phyloP scores from a whole-genome alignment of 2,329 filamentous ascomycete genomes.

The Xylaria sp. region DNA sequence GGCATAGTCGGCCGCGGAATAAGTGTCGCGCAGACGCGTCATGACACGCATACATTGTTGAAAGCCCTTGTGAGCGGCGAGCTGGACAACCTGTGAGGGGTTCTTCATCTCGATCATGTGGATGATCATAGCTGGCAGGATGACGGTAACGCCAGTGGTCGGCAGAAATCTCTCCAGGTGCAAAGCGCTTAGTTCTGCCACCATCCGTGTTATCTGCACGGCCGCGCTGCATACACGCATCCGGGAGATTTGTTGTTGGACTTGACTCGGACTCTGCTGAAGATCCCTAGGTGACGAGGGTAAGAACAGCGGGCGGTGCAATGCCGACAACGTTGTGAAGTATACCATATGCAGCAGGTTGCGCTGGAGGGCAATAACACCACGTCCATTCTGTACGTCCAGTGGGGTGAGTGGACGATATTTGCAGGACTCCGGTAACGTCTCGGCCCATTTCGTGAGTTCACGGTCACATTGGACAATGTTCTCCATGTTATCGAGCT shows the following conservation, averaged over 20 bases:
- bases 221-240: conserved; percentile 86
- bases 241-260: conserved; percentile 86
- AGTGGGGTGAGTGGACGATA: conserved; percentile 68
- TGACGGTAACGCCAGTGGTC: conserved; percentile 89
- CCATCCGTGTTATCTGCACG: conserved; percentile 85
- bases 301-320: conserved; percentile 91
- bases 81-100: conserved; percentile 75
- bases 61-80: conserved; percentile 82
- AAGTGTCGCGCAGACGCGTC: conserved; percentile 86
- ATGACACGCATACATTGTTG: conserved; percentile 93
- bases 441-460: conserved; percentile 79
- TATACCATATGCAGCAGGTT: conserved; percentile 95
- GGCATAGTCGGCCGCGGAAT: conserved; percentile 95
- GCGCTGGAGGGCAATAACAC: conserved; percentile 75
- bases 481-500: conserved; percentile 81
- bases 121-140: conserved; percentile 92
- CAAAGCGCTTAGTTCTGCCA: conserved; percentile 77
- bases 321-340: conserved; percentile 87
- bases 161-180: conserved; percentile 83
- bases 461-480: conserved; percentile 83
- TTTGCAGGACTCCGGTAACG: conserved; percentile 76
- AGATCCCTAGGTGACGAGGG: conserved; percentile 72
- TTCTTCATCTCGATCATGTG: conserved; percentile 94
- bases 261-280: conserved; percentile 68
- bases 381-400: conserved; percentile 69